Conservation (phyloP, 2,329 filamentous ascomycete species). For the Microdochium bolleyi region DNA sequence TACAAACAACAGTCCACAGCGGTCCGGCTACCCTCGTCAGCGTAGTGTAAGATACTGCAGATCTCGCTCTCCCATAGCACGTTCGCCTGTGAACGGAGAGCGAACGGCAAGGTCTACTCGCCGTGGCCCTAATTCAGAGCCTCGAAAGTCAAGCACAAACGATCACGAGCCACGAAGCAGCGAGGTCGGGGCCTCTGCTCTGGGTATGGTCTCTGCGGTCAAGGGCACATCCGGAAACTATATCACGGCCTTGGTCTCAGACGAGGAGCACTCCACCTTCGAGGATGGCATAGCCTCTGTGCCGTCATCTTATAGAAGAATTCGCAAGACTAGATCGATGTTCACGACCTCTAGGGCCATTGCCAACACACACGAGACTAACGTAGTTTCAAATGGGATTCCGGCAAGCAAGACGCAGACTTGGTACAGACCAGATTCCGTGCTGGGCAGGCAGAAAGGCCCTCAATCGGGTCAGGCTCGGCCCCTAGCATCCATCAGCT, state of each 20-base stretch:
- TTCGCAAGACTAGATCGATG: conserved; percentile 51
- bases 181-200: conserved; percentile 7
- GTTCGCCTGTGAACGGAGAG: neutral
- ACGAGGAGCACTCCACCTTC: conserved; percentile 34
- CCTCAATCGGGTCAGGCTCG: conserved; percentile 27
- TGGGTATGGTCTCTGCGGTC: conserved; percentile 16
- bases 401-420: neutral
- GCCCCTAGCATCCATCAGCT: conserved; percentile 44
- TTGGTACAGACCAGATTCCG: neutral
- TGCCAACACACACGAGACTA: conserved; percentile 1
- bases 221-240: conserved; percentile 24
- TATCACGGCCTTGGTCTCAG: conserved; percentile 25
- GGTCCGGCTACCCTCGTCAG: conserved; percentile 25
- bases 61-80: neutral
- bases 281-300: conserved; percentile 40
- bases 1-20: conserved; percentile 7
- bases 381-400: conserved; percentile 1
- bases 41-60: conserved; percentile 46
- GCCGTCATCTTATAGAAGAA: conserved; percentile 37
- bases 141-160: neutral
- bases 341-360: conserved; percentile 24
- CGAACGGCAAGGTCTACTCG: neutral
- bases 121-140: neutral
- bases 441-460: conserved; percentile 16
- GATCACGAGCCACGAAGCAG: neutral